A percentile compares a stretch with the other conserved stretches of the same genome.
Evolutionary conservation across 768 basidiomycete genomes (phyloP).

Genomic region (Gyrodon lividus): DNA sequence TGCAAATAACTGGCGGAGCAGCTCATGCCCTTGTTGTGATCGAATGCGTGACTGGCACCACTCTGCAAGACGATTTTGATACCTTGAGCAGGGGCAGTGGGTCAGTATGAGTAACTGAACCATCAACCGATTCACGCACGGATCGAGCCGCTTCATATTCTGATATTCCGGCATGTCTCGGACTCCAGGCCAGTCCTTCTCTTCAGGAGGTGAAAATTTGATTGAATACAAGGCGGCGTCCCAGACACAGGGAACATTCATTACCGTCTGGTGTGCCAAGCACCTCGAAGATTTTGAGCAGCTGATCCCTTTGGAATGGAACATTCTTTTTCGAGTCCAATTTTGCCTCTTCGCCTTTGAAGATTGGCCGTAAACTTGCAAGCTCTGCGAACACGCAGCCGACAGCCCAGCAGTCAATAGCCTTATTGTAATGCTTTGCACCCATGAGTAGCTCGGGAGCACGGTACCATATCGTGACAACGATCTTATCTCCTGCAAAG

Average conservation of each 20-base stretch:
- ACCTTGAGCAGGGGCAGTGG: constrained; percentile 38
- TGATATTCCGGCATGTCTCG: constrained; percentile 85
- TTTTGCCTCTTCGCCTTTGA: constrained; percentile 99
- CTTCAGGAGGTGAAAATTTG: constrained; percentile 38
- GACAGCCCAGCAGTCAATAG: constrained; percentile 96
- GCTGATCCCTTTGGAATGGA: constrained; percentile 94
- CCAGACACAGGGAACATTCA: neutral
- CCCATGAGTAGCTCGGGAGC: constrained; percentile 95
- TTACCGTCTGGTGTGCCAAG: constrained; percentile 84
- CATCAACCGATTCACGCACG: constrained; percentile 41
- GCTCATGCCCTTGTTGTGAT: constrained; percentile 67
- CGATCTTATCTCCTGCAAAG: constrained; percentile 94
- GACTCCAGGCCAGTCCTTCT: constrained; percentile 85
- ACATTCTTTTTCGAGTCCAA: constrained; percentile 96
- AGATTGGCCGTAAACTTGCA: constrained; percentile 90
- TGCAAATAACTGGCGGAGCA: constrained; percentile 81
- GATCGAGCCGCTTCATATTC: constrained; percentile 76
- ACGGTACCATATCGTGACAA: constrained; percentile 99
- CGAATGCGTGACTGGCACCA: constrained; percentile 76
- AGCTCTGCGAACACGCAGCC: constrained; percentile 98
- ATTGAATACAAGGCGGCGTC: constrained; percentile 1
- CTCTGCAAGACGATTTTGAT: constrained; percentile 57
- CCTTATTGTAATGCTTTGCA: constrained; percentile 96
- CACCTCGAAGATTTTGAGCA: constrained; percentile 94
- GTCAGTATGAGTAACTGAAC: constrained; percentile 1